Evolutionary conservation across 176 grass and related monocot genomes (phyloP), one percentile per base, ranked within the genome.

Genomic region (Secale cereale): DNA sequence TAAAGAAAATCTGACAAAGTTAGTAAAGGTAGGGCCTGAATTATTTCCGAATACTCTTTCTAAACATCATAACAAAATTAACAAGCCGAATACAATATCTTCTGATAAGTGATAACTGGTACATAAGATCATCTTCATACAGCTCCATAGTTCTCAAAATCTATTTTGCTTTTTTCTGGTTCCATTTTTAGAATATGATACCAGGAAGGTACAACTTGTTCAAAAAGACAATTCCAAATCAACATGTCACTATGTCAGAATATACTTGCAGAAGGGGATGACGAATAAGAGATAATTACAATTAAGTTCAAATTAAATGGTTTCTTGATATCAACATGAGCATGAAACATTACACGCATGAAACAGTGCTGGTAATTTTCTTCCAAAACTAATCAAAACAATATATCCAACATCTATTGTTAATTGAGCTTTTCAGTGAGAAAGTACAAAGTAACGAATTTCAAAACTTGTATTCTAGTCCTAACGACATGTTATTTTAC

Each of bases 271-370:
- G 32, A 64, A 41, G 14, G 25, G 65, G 17, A 30, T 26, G 59
- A 3, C 59, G 22, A 61, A 74, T 5, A 82, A 67, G 16, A 37
- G 35, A 63, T 17, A 36, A 32, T 31, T 9, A 75, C 52, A 48
- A 69, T 80, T 36, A 20, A 74, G 43, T 87, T 86, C 7, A 65
- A 73, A 67, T 65, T 16, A 41, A 72, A 59, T 10, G 27, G n/a
- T 43, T 77, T 3, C 35, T 23, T 17, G 32, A 36, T 54, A 59
- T 17, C 54, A 82, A 36, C 74, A 79, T 83, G 27, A 35, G 33
- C 17, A 50, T 50, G 15, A 2, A 5, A 37, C 7, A 37, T 48
- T 65, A n/a, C 27, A 74, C n/a, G 35, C 17, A 83, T 4, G 16
- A 46, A 75, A 40, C 29, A 74, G 60, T 67, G 27, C 36, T 54